Evolutionary conservation across 345 rosid species (phyloP).

Genomic region (Linum usitatissimum): DNA sequence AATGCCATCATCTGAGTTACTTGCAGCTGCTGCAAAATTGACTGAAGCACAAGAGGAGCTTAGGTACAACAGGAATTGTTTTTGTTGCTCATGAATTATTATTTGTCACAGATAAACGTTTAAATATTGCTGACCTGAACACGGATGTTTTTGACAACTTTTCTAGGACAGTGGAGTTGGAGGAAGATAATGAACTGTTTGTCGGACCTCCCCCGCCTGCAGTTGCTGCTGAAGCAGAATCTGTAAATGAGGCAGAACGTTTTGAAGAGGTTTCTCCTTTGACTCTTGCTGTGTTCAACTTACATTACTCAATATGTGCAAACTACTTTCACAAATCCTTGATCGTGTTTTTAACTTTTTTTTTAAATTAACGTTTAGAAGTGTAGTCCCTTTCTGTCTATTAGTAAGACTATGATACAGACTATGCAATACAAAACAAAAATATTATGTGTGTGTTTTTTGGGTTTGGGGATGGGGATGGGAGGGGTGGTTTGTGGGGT

Average conservation of each 20-base stretch:
- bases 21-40: conserved; percentile 90
- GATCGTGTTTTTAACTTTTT: too few species aligned
- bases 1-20: conserved; percentile 88
- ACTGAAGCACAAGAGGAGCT: conserved; percentile 89
- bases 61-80: conserved; percentile 28
- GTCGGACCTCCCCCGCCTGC: conserved; percentile 91
- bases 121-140: background rate
- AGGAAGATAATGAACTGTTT: conserved; percentile 65
- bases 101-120: conserved; percentile 1
- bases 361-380: too few species aligned
- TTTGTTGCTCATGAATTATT: background rate
- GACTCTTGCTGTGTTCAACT: background rate
- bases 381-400: background rate
- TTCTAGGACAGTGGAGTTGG: conserved; percentile 73
- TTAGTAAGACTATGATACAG: background rate
- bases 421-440: background rate
- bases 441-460: too few species aligned
- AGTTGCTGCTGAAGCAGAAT: conserved; percentile 78
- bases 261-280: conserved; percentile 67
- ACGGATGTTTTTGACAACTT: conserved; percentile 11
- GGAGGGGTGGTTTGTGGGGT: too few species aligned
- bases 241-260: conserved; percentile 89
- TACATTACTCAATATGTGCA: background rate
- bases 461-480: too few species aligned
- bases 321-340: background rate